Percentiles rank a stretch among this genome's conserved stretches.
Conservation (phyloP, 1,139 yeast species). For the Torulaspora pretoriensis region DNA sequence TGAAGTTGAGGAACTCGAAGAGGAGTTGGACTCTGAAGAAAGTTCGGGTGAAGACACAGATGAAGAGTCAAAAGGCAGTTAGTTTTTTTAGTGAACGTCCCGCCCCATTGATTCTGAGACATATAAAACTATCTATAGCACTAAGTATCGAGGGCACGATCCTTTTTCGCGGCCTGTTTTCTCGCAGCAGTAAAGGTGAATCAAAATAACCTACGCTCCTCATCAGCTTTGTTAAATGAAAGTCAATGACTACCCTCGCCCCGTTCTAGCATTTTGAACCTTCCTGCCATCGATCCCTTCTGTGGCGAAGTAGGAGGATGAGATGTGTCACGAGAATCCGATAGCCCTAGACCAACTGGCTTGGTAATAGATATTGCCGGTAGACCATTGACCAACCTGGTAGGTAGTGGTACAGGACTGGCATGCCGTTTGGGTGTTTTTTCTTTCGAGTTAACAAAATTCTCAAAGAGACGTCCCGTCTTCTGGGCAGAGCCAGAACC, state of each 20-base stretch:
- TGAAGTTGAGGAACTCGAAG: slow-evolving; percentile 50
- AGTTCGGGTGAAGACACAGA: slow-evolving; percentile 16
- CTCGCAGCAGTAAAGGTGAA: too few species aligned
- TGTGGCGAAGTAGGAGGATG: slow-evolving; percentile 5
- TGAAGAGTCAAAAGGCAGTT: slow-evolving; percentile 5
- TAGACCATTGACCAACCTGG: slow-evolving; percentile 37
- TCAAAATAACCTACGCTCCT: neutral
- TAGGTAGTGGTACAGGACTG: slow-evolving; percentile 30
- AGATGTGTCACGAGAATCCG: slow-evolving; percentile 37
- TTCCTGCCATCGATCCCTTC: slow-evolving; percentile 36
- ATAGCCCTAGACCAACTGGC: slow-evolving; percentile 24
- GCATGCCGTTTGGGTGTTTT: slow-evolving; percentile 24
- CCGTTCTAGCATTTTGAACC: slow-evolving; percentile 25
- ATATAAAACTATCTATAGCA: too few species aligned
- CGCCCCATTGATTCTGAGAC: too few species aligned
- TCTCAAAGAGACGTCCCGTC: slow-evolving; percentile 35
- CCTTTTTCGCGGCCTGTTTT: too few species aligned
- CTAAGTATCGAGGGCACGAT: too few species aligned
- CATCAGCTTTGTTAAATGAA: neutral
- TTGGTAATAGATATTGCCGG: slow-evolving; percentile 26
- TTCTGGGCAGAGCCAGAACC: slow-evolving; percentile 7
- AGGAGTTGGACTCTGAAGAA: slow-evolving; percentile 35
- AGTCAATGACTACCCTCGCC: slow-evolving; percentile 34
- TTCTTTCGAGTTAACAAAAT: slow-evolving; percentile 34
- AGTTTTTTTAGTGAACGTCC: too few species aligned